Percentiles rank a stretch among this genome's conserved stretches.
These are phyloP conservation scores for Abrus pulchellus DNA, from an alignment of 306 rosid genomes.

Conservation along the genomic window DNA sequence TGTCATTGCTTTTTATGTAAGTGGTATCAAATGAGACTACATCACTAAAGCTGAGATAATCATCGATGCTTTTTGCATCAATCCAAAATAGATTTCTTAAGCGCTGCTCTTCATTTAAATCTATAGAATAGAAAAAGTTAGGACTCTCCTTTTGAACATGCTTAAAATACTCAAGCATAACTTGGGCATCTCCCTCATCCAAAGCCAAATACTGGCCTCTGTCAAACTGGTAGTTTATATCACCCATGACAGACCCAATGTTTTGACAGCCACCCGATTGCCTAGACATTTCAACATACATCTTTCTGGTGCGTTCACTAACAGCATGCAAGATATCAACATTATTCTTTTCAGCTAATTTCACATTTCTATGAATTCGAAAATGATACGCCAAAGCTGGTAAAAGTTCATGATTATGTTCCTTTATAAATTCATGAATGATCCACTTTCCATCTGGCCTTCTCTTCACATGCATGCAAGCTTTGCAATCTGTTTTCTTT, in stretches of 20 bases:
- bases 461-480: slow-evolving; percentile 98
- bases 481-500: slow-evolving; percentile 95
- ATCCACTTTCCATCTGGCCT: slow-evolving; percentile 89
- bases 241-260: slow-evolving; percentile 53
- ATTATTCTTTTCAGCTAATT: slow-evolving; percentile 92
- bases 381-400: slow-evolving; percentile 97
- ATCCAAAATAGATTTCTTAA: slow-evolving; percentile 91
- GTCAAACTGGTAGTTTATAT: slow-evolving; percentile 64
- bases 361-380: slow-evolving; percentile 91
- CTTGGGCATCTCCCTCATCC: slow-evolving; percentile 91
- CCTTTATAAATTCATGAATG: slow-evolving; percentile 92
- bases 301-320: slow-evolving; percentile 91
- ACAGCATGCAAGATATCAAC: slow-evolving; percentile 93
- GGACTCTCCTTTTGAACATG: slow-evolving; percentile 81
- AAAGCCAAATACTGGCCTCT: slow-evolving; percentile 75
- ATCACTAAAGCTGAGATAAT: slow-evolving; percentile 76
- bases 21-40: slow-evolving; percentile 84
- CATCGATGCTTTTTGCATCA: slow-evolving; percentile 85
- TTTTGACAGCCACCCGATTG: slow-evolving; percentile 70
- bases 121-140: slow-evolving; percentile 83
- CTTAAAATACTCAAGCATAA: slow-evolving; percentile 89
- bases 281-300: slow-evolving; percentile 95
- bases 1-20: slow-evolving; percentile 78
- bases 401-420: slow-evolving; percentile 90
- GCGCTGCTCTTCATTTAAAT: slow-evolving; percentile 87